Conservation (phyloP, 2,329 filamentous ascomycete genomes). For the Dactylellina haptotyla region DNA sequence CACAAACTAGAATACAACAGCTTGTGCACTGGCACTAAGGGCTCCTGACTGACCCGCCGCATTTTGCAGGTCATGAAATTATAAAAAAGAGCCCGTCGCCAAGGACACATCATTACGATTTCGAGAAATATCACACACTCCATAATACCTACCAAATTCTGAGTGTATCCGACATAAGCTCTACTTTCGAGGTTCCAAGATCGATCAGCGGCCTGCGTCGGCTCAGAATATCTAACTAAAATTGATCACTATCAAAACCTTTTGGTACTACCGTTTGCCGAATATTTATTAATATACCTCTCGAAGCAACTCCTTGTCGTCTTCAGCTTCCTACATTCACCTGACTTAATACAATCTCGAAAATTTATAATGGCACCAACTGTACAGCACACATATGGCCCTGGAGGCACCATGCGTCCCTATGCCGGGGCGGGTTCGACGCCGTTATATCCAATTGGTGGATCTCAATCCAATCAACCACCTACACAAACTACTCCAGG, state of each 20-base stretch:
- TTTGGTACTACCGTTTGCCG: neutral
- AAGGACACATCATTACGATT: neutral
- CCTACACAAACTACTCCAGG: no score
- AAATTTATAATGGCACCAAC: neutral
- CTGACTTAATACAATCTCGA: neutral
- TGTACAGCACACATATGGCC: slow-evolving; percentile 6
- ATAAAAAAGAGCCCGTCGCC: neutral
- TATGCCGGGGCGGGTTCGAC: neutral
- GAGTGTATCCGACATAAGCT: neutral
- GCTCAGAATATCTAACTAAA: neutral
- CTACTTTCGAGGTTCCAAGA: neutral
- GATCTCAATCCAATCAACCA: neutral
- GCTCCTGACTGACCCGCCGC: neutral
- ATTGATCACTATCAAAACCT: neutral
- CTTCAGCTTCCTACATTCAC: neutral
- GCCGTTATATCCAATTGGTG: neutral
- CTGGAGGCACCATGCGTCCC: neutral
- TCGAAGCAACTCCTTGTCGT: neutral
- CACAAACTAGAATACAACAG: neutral
- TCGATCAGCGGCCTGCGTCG: neutral
- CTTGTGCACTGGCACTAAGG: neutral
- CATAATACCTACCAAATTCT: neutral
- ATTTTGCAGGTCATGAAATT: neutral
- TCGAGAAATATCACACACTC: neutral
- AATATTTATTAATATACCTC: neutral